Evolutionary conservation across 352 stramenopile species (phyloP).

Genomic region (Phytophthora chlamydospora): DNA sequence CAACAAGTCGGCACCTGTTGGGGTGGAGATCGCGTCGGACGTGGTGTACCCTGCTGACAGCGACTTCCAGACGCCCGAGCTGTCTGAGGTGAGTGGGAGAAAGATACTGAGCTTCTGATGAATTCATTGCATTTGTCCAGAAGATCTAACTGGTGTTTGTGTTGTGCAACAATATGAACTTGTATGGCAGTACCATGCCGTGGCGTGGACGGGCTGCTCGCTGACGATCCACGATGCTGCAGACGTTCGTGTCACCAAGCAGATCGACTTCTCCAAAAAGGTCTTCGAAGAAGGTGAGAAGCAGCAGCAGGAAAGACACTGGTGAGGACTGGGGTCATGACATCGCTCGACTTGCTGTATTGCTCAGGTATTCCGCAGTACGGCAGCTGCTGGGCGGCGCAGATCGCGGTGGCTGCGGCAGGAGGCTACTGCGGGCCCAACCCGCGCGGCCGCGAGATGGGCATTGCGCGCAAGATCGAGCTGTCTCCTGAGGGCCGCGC

Average conservation of each 20-base stretch:
- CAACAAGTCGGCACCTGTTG: conserved; percentile 60
- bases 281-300: conserved; percentile 62
- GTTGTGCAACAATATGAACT: neutral
- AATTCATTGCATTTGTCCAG: neutral
- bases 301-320: too few species aligned
- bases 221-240: conserved; percentile 69
- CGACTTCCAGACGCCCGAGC: conserved; percentile 63
- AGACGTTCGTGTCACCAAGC: conserved; percentile 69
- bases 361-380: conserved; percentile 69
- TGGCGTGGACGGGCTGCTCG: conserved; percentile 80
- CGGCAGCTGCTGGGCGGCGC: conserved; percentile 81
- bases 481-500: conserved; percentile 73
- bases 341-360: neutral
- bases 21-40: conserved; percentile 51
- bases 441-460: conserved; percentile 75
- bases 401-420: conserved; percentile 76
- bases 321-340: too few species aligned
- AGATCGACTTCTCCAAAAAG: conserved; percentile 75
- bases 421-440: conserved; percentile 71
- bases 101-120: neutral
- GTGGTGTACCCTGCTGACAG: conserved; percentile 73
- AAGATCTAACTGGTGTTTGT: neutral
- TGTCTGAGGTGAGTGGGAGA: conserved; percentile 50
- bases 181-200: conserved; percentile 61
- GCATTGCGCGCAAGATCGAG: conserved; percentile 77